A percentile compares a stretch with the other conserved stretches of the same genome.
Evolutionary conservation across 495 filamentous ascomycete species (phyloP).

Genomic region (Aspergillus nidulans): DNA sequence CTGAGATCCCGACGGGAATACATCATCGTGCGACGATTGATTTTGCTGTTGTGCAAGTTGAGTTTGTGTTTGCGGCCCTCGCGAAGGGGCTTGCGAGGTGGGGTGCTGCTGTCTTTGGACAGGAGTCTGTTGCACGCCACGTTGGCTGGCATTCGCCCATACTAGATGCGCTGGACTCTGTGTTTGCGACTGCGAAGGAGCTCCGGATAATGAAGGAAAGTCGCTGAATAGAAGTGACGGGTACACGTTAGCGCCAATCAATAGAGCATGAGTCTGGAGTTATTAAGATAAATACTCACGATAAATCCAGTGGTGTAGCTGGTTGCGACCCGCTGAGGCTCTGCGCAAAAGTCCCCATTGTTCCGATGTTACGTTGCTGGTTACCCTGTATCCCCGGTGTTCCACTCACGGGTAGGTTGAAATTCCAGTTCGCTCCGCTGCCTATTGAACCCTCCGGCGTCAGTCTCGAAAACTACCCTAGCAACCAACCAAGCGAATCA

Average conservation of each 20-base stretch:
- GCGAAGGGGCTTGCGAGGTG: slow-evolving; percentile 42
- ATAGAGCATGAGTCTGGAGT: slow-evolving; percentile 6
- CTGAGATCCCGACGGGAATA: slow-evolving; percentile 48
- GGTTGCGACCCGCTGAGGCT: slow-evolving; percentile 74
- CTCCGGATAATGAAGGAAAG: slow-evolving; percentile 76
- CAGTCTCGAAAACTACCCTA: slow-evolving; percentile 19
- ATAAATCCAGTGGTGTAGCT: slow-evolving; percentile 68
- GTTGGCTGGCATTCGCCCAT: slow-evolving; percentile 62
- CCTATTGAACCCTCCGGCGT: slow-evolving; percentile 44
- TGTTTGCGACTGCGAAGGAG: slow-evolving; percentile 59
- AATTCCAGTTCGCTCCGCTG: slow-evolving; percentile 69
- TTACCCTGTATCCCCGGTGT: slow-evolving; percentile 53
- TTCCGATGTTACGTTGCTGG: slow-evolving; percentile 58
- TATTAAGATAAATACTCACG: slow-evolving; percentile 55
- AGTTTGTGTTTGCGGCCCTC: slow-evolving; percentile 47
- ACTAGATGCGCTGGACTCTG: slow-evolving; percentile 56
- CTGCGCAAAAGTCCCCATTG: slow-evolving; percentile 73
- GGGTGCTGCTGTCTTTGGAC: slow-evolving; percentile 65
- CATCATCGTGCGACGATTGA: slow-evolving; percentile 54
- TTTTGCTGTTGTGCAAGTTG: slow-evolving; percentile 56
- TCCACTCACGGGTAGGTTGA: slow-evolving; percentile 69
- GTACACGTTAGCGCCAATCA: slow-evolving; percentile 16
- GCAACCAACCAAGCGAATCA: slow-evolving; percentile 1
- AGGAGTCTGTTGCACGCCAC: slow-evolving; percentile 54
- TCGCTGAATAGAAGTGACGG: slow-evolving; percentile 50